Evolutionary conservation across 176 grass and related monocot genomes (phyloP).

Genomic region (Tillandsia fasciculata): DNA sequence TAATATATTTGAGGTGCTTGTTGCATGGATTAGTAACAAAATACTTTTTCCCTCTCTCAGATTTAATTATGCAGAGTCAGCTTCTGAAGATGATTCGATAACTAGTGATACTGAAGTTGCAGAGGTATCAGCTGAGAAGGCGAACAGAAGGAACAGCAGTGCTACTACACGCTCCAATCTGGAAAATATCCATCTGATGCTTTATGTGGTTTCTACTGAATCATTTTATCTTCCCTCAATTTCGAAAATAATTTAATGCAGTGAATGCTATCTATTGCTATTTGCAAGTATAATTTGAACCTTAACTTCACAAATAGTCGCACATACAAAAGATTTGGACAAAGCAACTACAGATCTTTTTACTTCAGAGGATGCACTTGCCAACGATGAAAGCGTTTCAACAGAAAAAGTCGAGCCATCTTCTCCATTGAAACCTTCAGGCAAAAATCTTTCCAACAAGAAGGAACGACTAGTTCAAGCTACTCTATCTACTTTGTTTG

Average conservation of each 20-base stretch:
- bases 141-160: slow-evolving; percentile 7
- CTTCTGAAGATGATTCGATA: slow-evolving; percentile 42
- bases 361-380: slow-evolving; percentile 5
- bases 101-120: slow-evolving; percentile 36
- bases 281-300: background rate
- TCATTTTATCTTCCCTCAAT: background rate
- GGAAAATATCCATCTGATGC: slow-evolving; percentile 18
- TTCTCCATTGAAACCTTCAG: slow-evolving; percentile 1
- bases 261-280: background rate
- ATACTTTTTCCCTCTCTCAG: background rate
- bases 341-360: background rate
- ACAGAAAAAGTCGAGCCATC: slow-evolving; percentile 27
- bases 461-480: slow-evolving; percentile 66
- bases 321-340: background rate
- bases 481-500: slow-evolving; percentile 72
- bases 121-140: slow-evolving; percentile 30
- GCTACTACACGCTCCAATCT: slow-evolving; percentile 13
- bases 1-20: background rate
- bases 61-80: slow-evolving; percentile 54
- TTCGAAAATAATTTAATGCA: background rate
- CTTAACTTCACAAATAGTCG: background rate
- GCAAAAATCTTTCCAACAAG: slow-evolving; percentile 30
- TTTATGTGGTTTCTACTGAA: slow-evolving; percentile 7
- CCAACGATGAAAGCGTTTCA: slow-evolving; percentile 28
- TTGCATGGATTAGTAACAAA: background rate